Conservation (phyloP, 441 rosid species). For the Metrosideros polymorpha region DNA sequence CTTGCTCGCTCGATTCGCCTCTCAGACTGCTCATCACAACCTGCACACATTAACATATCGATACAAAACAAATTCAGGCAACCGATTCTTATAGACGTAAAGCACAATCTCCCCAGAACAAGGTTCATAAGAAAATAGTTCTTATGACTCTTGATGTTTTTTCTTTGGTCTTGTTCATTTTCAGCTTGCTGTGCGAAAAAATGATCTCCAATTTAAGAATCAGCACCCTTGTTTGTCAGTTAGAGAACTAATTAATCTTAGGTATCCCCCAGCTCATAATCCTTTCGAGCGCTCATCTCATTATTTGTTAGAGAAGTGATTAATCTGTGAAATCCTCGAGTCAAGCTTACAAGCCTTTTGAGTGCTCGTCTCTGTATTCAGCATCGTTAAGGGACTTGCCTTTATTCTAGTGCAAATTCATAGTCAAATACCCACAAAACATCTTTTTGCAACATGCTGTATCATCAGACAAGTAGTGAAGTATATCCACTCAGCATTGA, state of each 20-base stretch:
- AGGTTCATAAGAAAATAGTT: neutral
- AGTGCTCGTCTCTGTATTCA: neutral
- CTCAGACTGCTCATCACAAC: constrained; percentile 46
- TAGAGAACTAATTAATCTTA: neutral
- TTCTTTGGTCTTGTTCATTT: neutral
- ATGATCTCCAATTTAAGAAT: neutral
- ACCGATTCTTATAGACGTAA: neutral
- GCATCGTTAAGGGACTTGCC: neutral
- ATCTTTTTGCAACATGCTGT: neutral
- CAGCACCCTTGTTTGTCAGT: neutral
- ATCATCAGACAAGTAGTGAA: neutral
- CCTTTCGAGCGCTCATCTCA: neutral
- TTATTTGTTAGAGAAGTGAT: neutral
- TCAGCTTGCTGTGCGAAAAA: neutral
- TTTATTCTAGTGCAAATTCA: neutral
- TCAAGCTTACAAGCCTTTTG: neutral
- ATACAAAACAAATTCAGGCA: neutral
- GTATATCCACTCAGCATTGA: neutral
- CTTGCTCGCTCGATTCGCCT: constrained; percentile 24
- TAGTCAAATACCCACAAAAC: neutral
- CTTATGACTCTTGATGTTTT: neutral
- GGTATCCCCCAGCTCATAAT: neutral
- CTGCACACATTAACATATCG: constrained; percentile 13
- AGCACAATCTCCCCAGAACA: neutral
- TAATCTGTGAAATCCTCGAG: neutral